phyloP scores from a whole-genome alignment of 2,329 filamentous ascomycete genomes.

The Epichloe festucae region DNA sequence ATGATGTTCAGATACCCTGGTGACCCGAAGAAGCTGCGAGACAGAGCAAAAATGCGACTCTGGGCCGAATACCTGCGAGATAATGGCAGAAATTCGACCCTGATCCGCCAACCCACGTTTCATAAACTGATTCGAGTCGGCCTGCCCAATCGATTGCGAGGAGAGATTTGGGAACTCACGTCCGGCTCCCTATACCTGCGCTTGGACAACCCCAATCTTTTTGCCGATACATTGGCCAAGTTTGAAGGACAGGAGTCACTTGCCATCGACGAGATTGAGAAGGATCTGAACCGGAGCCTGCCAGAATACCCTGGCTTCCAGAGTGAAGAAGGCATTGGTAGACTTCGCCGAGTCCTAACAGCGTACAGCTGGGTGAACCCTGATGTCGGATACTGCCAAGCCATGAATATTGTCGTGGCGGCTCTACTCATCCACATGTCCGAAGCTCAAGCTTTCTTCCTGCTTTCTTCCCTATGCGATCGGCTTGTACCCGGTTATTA shows the following conservation, averaged over 20 bases:
- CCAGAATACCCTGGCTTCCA: constrained; percentile 97
- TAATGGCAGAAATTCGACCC: constrained; percentile 82
- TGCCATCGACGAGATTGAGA: constrained; percentile 97
- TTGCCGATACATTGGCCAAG: constrained; percentile 70
- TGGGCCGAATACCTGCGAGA: constrained; percentile 96
- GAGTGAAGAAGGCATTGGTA: constrained; percentile 84
- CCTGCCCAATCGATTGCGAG: constrained; percentile 79
- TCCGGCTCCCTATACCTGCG: constrained; percentile 84
- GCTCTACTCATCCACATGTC: constrained; percentile 99
- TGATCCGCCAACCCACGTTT: constrained; percentile 92
- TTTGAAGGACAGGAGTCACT: constrained; percentile 78
- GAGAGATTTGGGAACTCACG: constrained; percentile 91
- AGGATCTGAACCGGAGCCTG: constrained; percentile 89
- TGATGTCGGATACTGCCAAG: constrained; percentile 95
- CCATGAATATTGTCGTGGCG: constrained; percentile 98
- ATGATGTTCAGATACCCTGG: constrained; percentile 91
- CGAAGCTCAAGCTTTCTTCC: constrained; percentile 87
- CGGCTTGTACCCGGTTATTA: constrained; percentile 92
- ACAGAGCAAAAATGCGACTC: constrained; percentile 91
- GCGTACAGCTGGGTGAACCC: constrained; percentile 96
- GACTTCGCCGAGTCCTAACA: constrained; percentile 79
- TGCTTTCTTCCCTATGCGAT: constrained; percentile 84
- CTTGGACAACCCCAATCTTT: constrained; percentile 73
- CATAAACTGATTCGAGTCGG: constrained; percentile 95
- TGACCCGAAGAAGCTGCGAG: constrained; percentile 83